phyloP scores from a whole-genome alignment of 768 basidiomycete species.

The Rubroboletus satanas region DNA sequence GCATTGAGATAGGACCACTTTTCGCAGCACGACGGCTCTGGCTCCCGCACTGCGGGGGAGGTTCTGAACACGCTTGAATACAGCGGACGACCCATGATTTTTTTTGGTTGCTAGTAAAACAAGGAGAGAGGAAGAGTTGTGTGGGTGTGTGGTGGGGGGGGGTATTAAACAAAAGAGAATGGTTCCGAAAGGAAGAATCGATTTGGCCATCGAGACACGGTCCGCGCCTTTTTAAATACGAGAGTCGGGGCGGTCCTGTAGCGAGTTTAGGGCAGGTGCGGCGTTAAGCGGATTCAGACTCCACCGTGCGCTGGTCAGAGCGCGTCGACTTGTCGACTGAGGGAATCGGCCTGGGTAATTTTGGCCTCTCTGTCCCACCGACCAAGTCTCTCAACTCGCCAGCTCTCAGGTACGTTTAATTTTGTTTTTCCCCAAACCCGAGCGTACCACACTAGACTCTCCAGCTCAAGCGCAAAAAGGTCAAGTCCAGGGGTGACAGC shows the following conservation, averaged over 20 bases:
- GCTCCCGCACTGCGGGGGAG: slow-evolving; percentile 42
- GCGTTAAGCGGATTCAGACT: slow-evolving; percentile 20
- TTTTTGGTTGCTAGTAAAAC: slow-evolving; percentile 27
- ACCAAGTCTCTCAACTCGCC: background rate
- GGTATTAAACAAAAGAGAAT: slow-evolving; percentile 7
- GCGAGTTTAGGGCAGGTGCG: slow-evolving; percentile 35
- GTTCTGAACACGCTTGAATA: slow-evolving; percentile 45
- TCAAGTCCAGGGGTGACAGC: too few relatives aligned
- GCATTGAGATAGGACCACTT: slow-evolving; percentile 63
- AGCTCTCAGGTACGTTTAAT: too few relatives aligned
- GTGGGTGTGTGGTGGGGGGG: background rate
- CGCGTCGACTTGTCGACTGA: too few relatives aligned
- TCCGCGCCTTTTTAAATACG: slow-evolving; percentile 14
- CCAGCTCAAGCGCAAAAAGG: too few relatives aligned
- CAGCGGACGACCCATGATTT: slow-evolving; percentile 56
- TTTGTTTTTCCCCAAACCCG: too few relatives aligned
- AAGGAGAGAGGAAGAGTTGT: slow-evolving; percentile 6
- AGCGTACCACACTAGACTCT: too few relatives aligned
- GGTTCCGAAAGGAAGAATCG: background rate
- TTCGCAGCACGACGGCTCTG: slow-evolving; percentile 42
- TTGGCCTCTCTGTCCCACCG: background rate
- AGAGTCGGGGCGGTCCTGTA: slow-evolving; percentile 1
- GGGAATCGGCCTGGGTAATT: background rate
- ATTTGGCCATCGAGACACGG: background rate
- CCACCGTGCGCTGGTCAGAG: too few relatives aligned